Evolutionary conservation across 2,329 filamentous ascomycete genomes (phyloP), one percentile per base, ranked within the genome.

Genomic region (Metarhizium rileyi): DNA sequence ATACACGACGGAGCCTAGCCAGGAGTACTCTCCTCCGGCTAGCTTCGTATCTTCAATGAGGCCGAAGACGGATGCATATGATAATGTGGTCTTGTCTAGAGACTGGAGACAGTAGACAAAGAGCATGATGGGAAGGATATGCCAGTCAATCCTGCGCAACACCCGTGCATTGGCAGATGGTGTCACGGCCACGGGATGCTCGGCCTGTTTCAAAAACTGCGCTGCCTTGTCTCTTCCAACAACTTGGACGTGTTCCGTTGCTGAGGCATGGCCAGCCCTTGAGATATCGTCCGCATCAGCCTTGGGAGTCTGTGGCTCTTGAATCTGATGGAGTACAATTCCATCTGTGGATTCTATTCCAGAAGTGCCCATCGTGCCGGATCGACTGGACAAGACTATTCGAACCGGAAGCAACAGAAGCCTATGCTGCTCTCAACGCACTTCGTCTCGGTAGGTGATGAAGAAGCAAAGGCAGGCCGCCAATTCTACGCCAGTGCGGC

Each of bases 61-160:
- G 2, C 80, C 80, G 55, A 84, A 84, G 10, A 84, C 76, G 0
- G 80, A 81, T 3, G 78, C 78, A 56, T 83, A 84, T 2, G 65
- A 67, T 66, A 84, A 67, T 0, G 78, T 80, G 0, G 78, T 74
- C 61, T 84, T 84, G 65, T 84, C 81, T 5, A 83, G 68, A 10
- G 74, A 75, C 54, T 84, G 81, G 0, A 84, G 70, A 57, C 80
- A 83, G 63, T 84, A 84, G 20, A 82, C 77, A 6, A 71, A 70
- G 10, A 79, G 66, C 6, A 80, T 60, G 5, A 80, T 63, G 5
- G 74, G 72, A 1, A 80, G 64, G 7, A 80, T 65, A 0, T 71
- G 71, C 9, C 61, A 54, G 54, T 80, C 75, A 44, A 79, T 76
- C n/a, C 64, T 65, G 22, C 61, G 63, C n/a, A 73, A 54, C 30